Conservation (phyloP, 192 early-diverging fungal species). For the Lobulomyces angularis region DNA sequence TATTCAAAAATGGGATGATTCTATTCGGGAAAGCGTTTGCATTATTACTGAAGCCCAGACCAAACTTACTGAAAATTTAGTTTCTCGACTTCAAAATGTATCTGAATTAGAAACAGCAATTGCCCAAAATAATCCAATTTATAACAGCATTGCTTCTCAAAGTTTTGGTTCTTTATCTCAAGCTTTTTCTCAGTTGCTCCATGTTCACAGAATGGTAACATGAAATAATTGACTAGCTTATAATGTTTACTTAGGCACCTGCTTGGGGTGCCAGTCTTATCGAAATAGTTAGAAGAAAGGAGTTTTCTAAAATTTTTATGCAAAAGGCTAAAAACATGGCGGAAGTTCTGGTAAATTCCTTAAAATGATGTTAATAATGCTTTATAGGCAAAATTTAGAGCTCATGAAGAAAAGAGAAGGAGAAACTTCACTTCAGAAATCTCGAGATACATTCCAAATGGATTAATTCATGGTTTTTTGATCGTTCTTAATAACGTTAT, state of each 20-base stretch:
- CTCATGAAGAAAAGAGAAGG: constrained; percentile 19
- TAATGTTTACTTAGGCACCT: no score
- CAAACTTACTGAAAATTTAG: constrained; percentile 13
- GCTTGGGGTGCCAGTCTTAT: constrained; percentile 34
- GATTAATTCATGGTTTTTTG: constrained; percentile 11
- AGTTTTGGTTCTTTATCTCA: constrained; percentile 11
- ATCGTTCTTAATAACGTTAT: no score
- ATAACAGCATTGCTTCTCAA: constrained; percentile 8
- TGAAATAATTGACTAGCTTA: no score
- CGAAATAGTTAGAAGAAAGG: constrained; percentile 34
- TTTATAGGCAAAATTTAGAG: constrained; percentile 16
- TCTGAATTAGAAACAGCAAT: constrained; percentile 23
- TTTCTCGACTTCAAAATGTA: constrained; percentile 16
- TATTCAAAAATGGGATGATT: no score
- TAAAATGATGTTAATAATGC: no score
- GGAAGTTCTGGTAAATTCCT: no score
- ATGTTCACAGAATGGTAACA: constrained; percentile 42
- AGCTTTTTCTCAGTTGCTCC: constrained; percentile 30
- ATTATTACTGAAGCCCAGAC: background rate
- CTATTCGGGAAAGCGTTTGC: no score
- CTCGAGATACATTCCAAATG: constrained; percentile 24
- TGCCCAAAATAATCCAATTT: constrained; percentile 12
- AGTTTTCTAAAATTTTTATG: constrained; percentile 22
- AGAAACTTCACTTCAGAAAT: constrained; percentile 30
- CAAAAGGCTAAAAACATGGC: constrained; percentile 27